phyloP scores from a whole-genome alignment of 139 green algal genomes.

The Chlamydomonas sphaeroides region DNA sequence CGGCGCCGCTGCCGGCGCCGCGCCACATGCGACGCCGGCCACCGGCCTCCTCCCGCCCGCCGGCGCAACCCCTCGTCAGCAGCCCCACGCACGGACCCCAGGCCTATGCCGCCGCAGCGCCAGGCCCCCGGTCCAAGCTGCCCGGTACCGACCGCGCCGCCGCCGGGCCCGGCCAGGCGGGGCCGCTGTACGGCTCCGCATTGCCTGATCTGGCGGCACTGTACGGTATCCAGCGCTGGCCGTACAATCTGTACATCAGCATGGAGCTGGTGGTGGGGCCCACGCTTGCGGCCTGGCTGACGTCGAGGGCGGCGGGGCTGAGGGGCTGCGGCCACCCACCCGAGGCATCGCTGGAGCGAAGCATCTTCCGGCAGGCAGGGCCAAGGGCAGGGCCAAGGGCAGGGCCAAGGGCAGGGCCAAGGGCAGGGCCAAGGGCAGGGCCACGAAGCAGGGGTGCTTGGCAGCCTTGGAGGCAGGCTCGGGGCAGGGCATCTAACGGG shows the following conservation, averaged over 20 bases:
- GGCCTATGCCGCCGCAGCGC: too few species aligned
- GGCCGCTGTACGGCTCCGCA: too few species aligned
- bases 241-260: conserved; percentile 59
- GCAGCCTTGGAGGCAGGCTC: too few species aligned
- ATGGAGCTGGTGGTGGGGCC: conserved; percentile 52
- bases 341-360: conserved; percentile 22
- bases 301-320: conserved; percentile 23
- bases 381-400: neutral
- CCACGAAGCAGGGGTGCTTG: too few species aligned
- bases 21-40: neutral
- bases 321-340: neutral
- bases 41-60: too few species aligned
- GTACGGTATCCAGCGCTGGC: conserved; percentile 37
- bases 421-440: too few species aligned
- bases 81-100: neutral
- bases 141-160: too few species aligned
- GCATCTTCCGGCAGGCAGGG: conserved; percentile 54
- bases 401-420: too few species aligned
- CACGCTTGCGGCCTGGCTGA: conserved; percentile 50
- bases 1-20: neutral
- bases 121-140: too few species aligned
- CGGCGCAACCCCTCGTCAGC: neutral
- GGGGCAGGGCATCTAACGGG: too few species aligned
- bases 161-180: too few species aligned
- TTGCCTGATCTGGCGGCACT: conserved; percentile 7